These are phyloP conservation scores for Phytophthora pistaciae DNA, from an alignment of 352 stramenopile species.

Conservation along the genomic window DNA sequence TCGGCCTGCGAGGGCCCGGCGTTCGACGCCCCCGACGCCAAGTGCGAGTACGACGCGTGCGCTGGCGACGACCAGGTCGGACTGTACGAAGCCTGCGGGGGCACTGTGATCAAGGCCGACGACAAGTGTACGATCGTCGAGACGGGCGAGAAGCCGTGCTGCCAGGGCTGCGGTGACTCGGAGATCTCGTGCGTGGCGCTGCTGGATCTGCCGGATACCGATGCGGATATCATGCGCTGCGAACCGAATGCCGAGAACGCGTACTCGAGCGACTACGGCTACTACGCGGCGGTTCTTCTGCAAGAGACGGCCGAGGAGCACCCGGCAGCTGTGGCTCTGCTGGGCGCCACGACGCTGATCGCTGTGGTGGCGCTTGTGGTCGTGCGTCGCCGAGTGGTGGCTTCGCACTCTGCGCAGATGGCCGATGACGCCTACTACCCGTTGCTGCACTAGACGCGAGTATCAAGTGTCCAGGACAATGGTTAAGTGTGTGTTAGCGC, in stretches of 20 bases:
- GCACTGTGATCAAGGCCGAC: constrained; percentile 36
- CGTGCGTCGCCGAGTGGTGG: constrained; percentile 38
- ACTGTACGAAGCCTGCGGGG: constrained; percentile 60
- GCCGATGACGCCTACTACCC: constrained; percentile 70
- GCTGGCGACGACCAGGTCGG: constrained; percentile 35
- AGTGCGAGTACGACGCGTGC: constrained; percentile 54
- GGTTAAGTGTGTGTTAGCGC: background rate
- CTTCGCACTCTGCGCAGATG: constrained; percentile 19
- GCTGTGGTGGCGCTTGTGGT: constrained; percentile 64
- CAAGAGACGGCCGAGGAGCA: constrained; percentile 42
- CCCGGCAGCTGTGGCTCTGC: constrained; percentile 35
- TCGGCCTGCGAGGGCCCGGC: constrained; percentile 65
- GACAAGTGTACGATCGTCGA: constrained; percentile 35
- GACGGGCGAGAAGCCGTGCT: constrained; percentile 50
- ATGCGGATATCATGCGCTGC: constrained; percentile 66
- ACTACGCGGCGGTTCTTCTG: constrained; percentile 31
- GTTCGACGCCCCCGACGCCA: constrained; percentile 51
- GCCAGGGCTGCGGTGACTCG: constrained; percentile 44
- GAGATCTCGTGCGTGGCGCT: constrained; percentile 51
- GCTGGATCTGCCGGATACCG: constrained; percentile 43
- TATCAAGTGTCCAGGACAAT: too few relatives aligned
- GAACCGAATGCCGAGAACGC: constrained; percentile 33
- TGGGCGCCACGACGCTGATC: constrained; percentile 51
- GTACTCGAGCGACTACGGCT: constrained; percentile 29
- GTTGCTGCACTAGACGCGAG: constrained; percentile 50